Evolutionary conservation across 805 yeast species (phyloP).

Genomic region (Metschnikowia bowlesiae): DNA sequence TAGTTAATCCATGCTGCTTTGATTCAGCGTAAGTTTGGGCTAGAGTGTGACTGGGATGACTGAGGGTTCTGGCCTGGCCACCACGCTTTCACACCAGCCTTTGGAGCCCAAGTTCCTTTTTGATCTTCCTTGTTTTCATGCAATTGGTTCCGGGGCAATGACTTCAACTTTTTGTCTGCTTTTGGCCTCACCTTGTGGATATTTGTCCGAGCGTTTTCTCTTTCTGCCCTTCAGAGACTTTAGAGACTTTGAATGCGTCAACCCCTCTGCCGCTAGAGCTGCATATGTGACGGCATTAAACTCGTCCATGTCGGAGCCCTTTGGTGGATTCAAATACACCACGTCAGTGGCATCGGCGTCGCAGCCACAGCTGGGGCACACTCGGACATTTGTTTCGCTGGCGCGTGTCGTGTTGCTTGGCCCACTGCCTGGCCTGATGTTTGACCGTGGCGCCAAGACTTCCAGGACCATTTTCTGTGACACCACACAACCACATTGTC

Average conservation of each 20-base stretch:
- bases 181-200: not conserved
- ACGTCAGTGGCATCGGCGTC: slow-evolving; percentile 23
- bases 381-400: not conserved
- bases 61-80: no score
- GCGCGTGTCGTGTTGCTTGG: not conserved
- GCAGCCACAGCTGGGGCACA: slow-evolving; percentile 31
- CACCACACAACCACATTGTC: slow-evolving; percentile 39
- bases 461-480: slow-evolving; percentile 12
- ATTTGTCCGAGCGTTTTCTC: not conserved
- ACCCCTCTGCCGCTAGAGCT: slow-evolving; percentile 7
- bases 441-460: slow-evolving; percentile 3
- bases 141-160: no score
- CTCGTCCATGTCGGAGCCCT: slow-evolving; percentile 6
- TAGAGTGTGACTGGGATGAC: no score
- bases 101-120: not conserved
- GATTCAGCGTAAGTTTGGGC: not conserved
- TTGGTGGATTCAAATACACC: slow-evolving; percentile 28
- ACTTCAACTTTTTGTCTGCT: not conserved
- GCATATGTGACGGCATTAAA: slow-evolving; percentile 15
- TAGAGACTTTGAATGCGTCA: slow-evolving; percentile 24
- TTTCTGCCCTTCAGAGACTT: slow-evolving; percentile 12
- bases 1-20: not conserved
- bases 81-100: not conserved
- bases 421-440: not conserved
- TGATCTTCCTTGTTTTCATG: not conserved